Evolutionary conservation across 441 rosid species (phyloP).

Genomic region (Rhodomyrtus psidioides): DNA sequence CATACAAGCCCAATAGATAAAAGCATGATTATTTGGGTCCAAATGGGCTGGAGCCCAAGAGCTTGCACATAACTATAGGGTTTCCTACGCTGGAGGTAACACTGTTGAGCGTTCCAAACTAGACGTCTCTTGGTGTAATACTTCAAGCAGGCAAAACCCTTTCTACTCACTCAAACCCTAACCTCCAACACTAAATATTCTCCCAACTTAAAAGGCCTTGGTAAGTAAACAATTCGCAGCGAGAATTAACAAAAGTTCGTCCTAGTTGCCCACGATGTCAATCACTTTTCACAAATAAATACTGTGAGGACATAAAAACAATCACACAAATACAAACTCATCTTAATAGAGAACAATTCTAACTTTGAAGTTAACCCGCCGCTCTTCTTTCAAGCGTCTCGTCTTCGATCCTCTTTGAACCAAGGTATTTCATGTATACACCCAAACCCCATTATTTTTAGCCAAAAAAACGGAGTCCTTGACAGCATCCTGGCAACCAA

Average conservation of each 20-base stretch:
- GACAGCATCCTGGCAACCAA: not conserved
- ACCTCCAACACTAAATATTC: not conserved
- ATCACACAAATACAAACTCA: not conserved
- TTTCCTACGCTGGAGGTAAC: too few relatives aligned
- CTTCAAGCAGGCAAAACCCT: too few relatives aligned
- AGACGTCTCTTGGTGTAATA: too few relatives aligned
- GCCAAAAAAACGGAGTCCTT: not conserved
- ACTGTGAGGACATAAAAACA: not conserved
- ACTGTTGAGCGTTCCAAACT: too few relatives aligned
- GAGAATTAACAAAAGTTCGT: not conserved
- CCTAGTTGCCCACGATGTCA: not conserved
- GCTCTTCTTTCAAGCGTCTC: not conserved
- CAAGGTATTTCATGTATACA: not conserved
- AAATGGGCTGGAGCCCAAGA: too few relatives aligned
- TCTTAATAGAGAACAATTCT: not conserved
- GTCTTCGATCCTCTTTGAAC: not conserved
- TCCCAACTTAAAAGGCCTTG: not conserved
- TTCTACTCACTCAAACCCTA: too few relatives aligned
- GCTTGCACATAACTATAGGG: too few relatives aligned
- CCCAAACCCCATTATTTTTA: not conserved
- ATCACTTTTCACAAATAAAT: not conserved
- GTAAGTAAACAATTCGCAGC: not conserved
- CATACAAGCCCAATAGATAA: too few relatives aligned
- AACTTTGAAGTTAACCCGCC: not conserved
- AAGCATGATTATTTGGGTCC: too few relatives aligned